A percentile compares a stretch with the other conserved stretches of the same genome.
Conservation (phyloP, 1,284 basidiomycete genomes). For the Pseudozyma flocculosa region DNA sequence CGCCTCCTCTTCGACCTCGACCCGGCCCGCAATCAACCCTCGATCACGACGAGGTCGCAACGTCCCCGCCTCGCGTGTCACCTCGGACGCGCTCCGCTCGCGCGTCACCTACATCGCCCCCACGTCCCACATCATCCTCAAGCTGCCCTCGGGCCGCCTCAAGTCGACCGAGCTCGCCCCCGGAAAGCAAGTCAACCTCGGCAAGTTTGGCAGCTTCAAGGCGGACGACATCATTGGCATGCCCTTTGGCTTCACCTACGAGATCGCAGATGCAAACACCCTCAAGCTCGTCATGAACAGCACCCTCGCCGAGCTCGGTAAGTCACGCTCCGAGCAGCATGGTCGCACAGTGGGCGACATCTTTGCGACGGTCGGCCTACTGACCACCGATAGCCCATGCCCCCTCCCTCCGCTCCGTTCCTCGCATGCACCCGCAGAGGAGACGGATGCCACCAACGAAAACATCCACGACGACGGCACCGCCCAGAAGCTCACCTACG, state of each 20-base stretch:
- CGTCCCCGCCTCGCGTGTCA: constrained; percentile 13
- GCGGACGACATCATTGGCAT: constrained; percentile 53
- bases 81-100: constrained; percentile 28
- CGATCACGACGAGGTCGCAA: constrained; percentile 7
- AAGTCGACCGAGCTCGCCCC: constrained; percentile 46
- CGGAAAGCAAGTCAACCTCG: constrained; percentile 48
- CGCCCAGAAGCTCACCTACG: constrained; percentile 51
- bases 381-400: too few relatives aligned
- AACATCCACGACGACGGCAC: constrained; percentile 55
- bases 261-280: constrained; percentile 31
- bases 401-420: too few relatives aligned
- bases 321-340: too few relatives aligned
- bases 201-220: constrained; percentile 56
- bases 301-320: constrained; percentile 34
- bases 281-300: constrained; percentile 37
- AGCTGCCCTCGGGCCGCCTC: constrained; percentile 46
- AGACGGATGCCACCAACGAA: constrained; percentile 57
- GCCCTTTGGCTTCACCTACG: constrained; percentile 56
- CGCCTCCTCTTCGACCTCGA: not conserved
- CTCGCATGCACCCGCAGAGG: constrained; percentile 28
- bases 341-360: too few relatives aligned
- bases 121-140: constrained; percentile 36
- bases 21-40: constrained; percentile 4
- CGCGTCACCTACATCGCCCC: constrained; percentile 37
- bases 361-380: too few relatives aligned